Base-by-base conservation (phyloP, 352 stramenopile species). In the Phytophthora citricola region DNA sequence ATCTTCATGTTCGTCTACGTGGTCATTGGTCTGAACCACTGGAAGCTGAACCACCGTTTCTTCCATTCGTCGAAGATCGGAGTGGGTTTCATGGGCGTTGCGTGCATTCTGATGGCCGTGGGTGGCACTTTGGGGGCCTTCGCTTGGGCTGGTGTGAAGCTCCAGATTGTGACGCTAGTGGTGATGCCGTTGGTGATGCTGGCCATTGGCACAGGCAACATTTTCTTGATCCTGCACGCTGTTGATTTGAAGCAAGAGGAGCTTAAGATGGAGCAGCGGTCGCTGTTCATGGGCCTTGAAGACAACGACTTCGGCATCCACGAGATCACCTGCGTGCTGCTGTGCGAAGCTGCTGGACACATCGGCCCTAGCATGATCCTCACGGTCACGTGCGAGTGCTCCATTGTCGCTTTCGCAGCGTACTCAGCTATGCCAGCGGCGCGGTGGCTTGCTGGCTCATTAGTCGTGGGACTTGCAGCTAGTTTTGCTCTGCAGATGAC, bases 161-260 rank as follows among this genome's bases (percentile, higher is more conserved):
- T 92, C 0, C 82, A 94, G 50, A 68, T 92, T 29, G 79, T 92
- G 26, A 91, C 89, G 38, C 75, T 94, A 44, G 78, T 89, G 17
- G 72, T 89, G 11, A 43, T 91, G 32, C 86, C 86, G 32, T 74
- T 92, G 55, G 58, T 92, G 40, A 79, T 78, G 29, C 66, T 94
- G 0, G 83, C 78, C 1, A 90, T 94, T 39, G 80, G 82, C n/a
- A 77, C 88, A 8, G 81, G 86, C 29, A 89, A 91, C 40, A 83
- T 92, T 32, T 92, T 92, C 52, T 60, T 89, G 15, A 70, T 94
- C 38, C 71, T 92, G 7, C 68, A 90, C 55, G 76, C 83, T 22
- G 44, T 91, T 6, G 73, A 74, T 12, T 41, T 79, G 29, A 86
- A 82, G 52, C 76, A 92, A 50, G 41, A 73, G 6, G 70, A 82